These are phyloP conservation scores for Protomyces inouyei DNA, from an alignment of 1,139 yeast species.

Conservation along the genomic window DNA sequence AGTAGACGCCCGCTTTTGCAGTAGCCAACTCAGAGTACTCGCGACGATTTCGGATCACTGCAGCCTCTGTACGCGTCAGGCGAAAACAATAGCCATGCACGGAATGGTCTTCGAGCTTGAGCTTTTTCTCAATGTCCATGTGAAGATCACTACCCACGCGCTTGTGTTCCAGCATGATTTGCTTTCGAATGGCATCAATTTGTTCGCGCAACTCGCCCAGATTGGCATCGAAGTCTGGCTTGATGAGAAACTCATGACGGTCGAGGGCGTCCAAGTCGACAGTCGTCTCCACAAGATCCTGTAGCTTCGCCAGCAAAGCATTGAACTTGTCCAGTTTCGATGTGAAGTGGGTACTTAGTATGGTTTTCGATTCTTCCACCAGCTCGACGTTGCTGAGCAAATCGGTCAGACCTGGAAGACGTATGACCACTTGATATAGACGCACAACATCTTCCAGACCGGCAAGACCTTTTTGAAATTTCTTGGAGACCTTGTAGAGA, in stretches of 20 bases:
- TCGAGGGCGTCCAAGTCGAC: conserved; percentile 80
- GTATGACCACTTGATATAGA: conserved; percentile 69
- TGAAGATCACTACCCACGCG: conserved; percentile 68
- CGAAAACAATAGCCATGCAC: conserved; percentile 92
- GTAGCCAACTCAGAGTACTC: conserved; percentile 64
- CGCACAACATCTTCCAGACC: conserved; percentile 84
- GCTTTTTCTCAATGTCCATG: conserved; percentile 77
- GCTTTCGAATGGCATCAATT: conserved; percentile 52
- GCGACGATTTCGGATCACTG: conserved; percentile 54
- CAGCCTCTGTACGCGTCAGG: conserved; percentile 60
- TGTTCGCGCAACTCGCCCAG: conserved; percentile 56
- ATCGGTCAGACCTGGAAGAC: conserved; percentile 62
- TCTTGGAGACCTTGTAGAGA: conserved; percentile 65
- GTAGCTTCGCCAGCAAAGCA: conserved; percentile 57
- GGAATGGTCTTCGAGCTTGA: conserved; percentile 80
- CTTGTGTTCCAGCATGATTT: conserved; percentile 58
- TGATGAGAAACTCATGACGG: conserved; percentile 72
- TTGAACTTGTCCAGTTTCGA: conserved; percentile 48
- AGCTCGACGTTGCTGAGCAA: conserved; percentile 45
- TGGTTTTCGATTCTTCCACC: conserved; percentile 35
- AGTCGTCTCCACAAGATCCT: conserved; percentile 86
- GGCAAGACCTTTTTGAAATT: conserved; percentile 51
- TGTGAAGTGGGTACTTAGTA: conserved; percentile 34
- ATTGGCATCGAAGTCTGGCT: conserved; percentile 82
- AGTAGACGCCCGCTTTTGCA: conserved; percentile 89